phyloP scores from a whole-genome alignment of 805 yeast species.

The Lipomyces chichibuensis region DNA sequence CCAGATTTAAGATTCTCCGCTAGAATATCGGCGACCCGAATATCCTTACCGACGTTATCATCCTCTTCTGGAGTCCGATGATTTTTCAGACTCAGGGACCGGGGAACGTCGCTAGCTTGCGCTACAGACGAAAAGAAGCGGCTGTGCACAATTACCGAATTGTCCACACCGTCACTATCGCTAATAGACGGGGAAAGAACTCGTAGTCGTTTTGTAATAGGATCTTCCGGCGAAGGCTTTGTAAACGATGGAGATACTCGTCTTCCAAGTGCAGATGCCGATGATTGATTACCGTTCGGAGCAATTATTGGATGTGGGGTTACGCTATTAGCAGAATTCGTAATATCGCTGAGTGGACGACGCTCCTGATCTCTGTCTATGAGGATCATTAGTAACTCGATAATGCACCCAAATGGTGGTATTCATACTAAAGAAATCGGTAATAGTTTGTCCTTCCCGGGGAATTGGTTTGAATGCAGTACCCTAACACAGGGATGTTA shows the following conservation, averaged over 20 bases:
- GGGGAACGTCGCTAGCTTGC: neutral
- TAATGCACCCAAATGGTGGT: neutral
- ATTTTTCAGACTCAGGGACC: neutral
- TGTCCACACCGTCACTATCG: neutral
- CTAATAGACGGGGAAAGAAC: neutral
- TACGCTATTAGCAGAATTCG: neutral
- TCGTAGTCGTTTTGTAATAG: conserved; percentile 3
- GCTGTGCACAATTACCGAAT: conserved; percentile 6
- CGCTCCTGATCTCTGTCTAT: neutral
- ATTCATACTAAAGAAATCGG: conserved; percentile 13
- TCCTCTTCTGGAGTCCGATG: neutral
- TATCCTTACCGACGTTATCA: neutral
- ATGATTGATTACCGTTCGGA: neutral
- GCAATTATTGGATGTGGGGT: neutral
- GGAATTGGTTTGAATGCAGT: conserved; percentile 6
- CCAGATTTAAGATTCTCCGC: neutral
- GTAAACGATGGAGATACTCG: neutral
- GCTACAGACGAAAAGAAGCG: conserved; percentile 5
- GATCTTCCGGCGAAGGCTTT: conserved; percentile 4
- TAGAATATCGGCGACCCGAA: neutral
- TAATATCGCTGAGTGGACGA: neutral
- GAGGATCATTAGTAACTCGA: neutral
- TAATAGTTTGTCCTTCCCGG: conserved; percentile 3
- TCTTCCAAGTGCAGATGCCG: neutral
- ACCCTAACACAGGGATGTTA: neutral